These are phyloP conservation scores for Rhexocercosporidium sp. DNA, from an alignment of 2,329 filamentous ascomycete species.

Conservation along the genomic window DNA sequence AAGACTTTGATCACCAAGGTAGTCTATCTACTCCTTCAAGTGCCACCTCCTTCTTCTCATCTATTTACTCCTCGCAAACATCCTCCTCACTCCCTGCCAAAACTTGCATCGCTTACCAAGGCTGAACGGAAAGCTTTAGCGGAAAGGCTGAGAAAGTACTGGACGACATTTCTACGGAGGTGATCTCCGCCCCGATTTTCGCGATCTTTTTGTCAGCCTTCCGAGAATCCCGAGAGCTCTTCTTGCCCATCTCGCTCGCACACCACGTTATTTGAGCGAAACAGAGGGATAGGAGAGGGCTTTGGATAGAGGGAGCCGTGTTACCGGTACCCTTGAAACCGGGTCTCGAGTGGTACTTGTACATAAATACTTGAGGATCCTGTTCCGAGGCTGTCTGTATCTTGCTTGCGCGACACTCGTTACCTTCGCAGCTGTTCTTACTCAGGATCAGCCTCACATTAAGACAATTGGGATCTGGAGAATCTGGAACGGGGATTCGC, in stretches of 20 bases:
- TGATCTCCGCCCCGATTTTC: constrained; percentile 16
- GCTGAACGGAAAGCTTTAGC: not conserved
- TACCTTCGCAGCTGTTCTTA: not conserved
- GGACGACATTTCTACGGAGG: not conserved
- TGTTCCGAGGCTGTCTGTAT: not conserved
- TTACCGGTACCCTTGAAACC: constrained; percentile 5
- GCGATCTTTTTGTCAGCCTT: constrained; percentile 18
- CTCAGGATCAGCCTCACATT: not conserved
- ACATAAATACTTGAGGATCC: not conserved
- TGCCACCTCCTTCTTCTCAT: not conserved
- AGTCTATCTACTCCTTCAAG: not conserved
- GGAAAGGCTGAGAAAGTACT: not conserved
- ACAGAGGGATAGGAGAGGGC: not conserved
- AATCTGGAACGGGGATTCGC: not conserved
- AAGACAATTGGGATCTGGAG: not conserved
- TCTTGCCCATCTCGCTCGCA: not conserved
- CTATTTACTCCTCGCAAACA: not conserved
- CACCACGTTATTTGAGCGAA: constrained; percentile 2
- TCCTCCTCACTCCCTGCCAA: not conserved
- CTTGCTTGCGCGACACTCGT: not conserved
- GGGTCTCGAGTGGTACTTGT: not conserved
- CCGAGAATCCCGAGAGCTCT: constrained; percentile 20
- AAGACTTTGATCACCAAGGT: not conserved
- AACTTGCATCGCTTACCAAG: not conserved
- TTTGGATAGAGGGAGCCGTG: not conserved